Percentiles rank a stretch among this genome's conserved stretches.
Evolutionary conservation across 139 green algal genomes (phyloP).

Genomic region (Chlamydomonas urium): DNA sequence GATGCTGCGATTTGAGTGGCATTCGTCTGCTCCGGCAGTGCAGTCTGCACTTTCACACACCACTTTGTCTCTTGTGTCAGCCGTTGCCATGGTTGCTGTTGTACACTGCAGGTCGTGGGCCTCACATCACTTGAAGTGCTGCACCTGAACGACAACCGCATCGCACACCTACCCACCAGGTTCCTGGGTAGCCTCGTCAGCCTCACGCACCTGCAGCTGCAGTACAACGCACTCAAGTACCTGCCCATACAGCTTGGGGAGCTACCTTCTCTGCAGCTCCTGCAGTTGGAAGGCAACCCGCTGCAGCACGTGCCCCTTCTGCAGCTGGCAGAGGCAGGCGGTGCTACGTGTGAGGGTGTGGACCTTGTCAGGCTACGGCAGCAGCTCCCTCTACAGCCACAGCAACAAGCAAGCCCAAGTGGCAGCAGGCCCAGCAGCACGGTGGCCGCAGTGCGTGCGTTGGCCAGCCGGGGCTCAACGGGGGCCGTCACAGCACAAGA

Average conservation of each 20-base stretch:
- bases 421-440: not conserved
- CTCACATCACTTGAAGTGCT: not conserved
- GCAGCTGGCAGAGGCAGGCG: not conserved
- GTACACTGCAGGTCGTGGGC: not conserved
- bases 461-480: not conserved
- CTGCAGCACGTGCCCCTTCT: not conserved
- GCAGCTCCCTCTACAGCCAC: not conserved
- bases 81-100: no score
- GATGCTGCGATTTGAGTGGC: no score
- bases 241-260: not conserved
- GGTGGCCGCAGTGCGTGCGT: not conserved
- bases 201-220: not conserved
- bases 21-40: not conserved
- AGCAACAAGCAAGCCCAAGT: not conserved
- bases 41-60: not conserved
- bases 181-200: not conserved
- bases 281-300: not conserved
- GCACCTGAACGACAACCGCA: conserved; percentile 1
- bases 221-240: conserved; percentile 2
- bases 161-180: not conserved
- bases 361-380: not conserved
- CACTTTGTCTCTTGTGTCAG: no score
- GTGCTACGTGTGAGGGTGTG: not conserved
- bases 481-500: not conserved
- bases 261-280: not conserved